A percentile compares a stretch with the other conserved stretches of the same genome.
Conservation (phyloP, 2,329 filamentous ascomycete species). For the Triangularia setosa region DNA sequence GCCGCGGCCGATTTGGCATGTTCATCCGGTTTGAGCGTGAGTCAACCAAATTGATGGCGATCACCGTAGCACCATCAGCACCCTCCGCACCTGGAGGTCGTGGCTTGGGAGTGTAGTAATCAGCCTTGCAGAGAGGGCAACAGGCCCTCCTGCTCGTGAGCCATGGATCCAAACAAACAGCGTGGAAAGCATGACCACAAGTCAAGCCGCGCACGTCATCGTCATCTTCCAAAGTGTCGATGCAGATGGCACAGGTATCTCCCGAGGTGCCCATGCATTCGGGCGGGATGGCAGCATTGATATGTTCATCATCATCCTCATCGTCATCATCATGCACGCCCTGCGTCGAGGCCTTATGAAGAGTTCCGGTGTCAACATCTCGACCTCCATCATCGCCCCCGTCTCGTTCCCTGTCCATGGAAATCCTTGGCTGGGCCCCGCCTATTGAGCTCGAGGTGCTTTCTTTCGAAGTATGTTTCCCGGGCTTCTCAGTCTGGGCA, state of each 20-base stretch:
- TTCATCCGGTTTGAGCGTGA: constrained; percentile 42
- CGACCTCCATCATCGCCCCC: constrained; percentile 18
- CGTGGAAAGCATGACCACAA: constrained; percentile 98
- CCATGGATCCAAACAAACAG: constrained; percentile 94
- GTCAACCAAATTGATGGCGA: constrained; percentile 28
- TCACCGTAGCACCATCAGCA: constrained; percentile 33
- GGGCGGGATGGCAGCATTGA: constrained; percentile 74
- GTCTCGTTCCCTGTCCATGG: constrained; percentile 21
- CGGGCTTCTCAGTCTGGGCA: constrained; percentile 30
- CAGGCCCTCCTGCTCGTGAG: constrained; percentile 89
- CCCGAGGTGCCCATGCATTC: constrained; percentile 78
- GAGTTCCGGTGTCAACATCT: constrained; percentile 13
- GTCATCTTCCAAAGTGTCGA: constrained; percentile 89
- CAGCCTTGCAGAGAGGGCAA: constrained; percentile 95
- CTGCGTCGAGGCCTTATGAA: constrained; percentile 23
- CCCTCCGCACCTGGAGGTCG: constrained; percentile 52
- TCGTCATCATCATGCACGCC: constrained; percentile 45
- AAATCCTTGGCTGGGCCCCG: constrained; percentile 6
- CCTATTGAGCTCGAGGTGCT: constrained; percentile 25
- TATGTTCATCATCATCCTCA: constrained; percentile 75
- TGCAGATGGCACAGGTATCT: constrained; percentile 93
- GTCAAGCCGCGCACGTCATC: constrained; percentile 91
- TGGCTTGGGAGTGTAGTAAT: constrained; percentile 94
- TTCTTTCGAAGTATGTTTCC: constrained; percentile 27
- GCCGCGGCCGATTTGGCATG: constrained; percentile 35